phyloP scores from a whole-genome alignment of 176 grass and related monocot genomes.

The Musa itinerans region DNA sequence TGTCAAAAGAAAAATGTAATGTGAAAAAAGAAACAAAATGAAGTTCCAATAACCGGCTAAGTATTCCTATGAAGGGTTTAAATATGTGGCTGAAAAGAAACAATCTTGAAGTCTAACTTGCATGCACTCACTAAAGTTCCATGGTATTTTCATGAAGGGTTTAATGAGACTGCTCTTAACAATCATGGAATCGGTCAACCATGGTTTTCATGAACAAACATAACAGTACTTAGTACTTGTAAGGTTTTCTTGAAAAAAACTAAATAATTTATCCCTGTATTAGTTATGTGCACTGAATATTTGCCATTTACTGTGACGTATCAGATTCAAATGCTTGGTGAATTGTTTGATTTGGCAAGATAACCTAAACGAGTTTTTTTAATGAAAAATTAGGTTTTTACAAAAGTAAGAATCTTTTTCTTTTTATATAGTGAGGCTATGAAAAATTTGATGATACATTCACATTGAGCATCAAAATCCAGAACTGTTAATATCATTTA shows the following conservation, averaged over 20 bases:
- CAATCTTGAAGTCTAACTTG: background rate
- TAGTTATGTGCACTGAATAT: background rate
- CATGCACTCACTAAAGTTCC: background rate
- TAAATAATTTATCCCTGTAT: background rate
- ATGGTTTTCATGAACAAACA: background rate
- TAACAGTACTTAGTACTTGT: too few relatives aligned
- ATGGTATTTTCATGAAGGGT: background rate
- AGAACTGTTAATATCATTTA: background rate
- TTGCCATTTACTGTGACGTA: background rate
- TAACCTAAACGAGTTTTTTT: background rate
- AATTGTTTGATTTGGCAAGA: background rate
- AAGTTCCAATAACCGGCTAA: background rate
- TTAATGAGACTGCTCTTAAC: background rate
- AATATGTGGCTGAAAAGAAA: background rate
- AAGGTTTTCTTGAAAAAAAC: too few relatives aligned
- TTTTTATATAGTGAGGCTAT: too few relatives aligned
- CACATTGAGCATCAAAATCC: too few relatives aligned
- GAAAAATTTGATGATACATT: too few relatives aligned
- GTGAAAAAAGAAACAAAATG: background rate
- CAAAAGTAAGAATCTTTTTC: background rate
- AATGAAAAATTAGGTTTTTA: background rate
- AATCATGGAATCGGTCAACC: background rate
- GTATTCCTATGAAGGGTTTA: background rate
- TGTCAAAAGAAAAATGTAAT: background rate
- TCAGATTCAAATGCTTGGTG: background rate